Conservation (phyloP, 345 rosid genomes). For the Syzygium jambos region DNA sequence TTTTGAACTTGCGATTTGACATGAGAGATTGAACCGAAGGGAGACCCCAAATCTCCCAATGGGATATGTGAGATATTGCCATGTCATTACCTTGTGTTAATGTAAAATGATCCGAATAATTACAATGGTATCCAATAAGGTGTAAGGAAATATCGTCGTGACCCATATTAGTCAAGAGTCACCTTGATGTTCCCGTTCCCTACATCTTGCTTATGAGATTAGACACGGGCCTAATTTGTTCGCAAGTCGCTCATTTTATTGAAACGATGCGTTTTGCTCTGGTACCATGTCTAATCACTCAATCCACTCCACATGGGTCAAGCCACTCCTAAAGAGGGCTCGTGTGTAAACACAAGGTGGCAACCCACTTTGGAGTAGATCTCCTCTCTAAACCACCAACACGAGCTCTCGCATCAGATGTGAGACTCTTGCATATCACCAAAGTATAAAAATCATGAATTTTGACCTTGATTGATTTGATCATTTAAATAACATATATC, state of each 20-base stretch:
- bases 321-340: neutral
- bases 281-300: neutral
- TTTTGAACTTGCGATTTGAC: neutral
- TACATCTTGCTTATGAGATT: neutral
- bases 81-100: neutral
- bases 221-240: fast-evolving
- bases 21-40: too few species aligned
- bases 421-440: fast-evolving
- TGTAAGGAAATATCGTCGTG: too few species aligned
- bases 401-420: fast-evolving
- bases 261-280: fast-evolving
- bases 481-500: neutral
- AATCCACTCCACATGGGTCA: neutral
- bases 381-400: neutral
- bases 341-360: neutral
- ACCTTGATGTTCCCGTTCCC: neutral
- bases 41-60: fast-evolving
- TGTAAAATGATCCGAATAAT: neutral
- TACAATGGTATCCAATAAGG: neutral
- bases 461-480: neutral
- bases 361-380: fast-evolving
- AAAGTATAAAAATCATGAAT: neutral
- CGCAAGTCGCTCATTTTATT: fast-evolving
- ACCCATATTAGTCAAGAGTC: neutral
- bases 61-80: fast-evolving